Base-by-base conservation (phyloP, 108 stramenopile species). In the Chaetoceros tenuissimus region DNA sequence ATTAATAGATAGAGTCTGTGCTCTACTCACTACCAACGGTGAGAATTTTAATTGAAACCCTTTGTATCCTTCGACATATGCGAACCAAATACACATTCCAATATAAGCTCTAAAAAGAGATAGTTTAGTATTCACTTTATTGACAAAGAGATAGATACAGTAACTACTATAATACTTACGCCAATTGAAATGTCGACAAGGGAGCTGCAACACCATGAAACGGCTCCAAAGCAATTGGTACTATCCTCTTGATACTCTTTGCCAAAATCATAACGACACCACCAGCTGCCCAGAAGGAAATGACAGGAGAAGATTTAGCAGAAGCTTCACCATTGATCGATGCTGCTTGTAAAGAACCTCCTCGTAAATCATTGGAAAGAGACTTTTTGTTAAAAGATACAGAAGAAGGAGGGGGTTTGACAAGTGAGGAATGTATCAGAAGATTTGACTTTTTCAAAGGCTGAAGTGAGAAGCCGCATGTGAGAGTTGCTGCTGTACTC, bases 41-140 rank as follows among this genome's bases (percentile, higher is more conserved):
- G 84, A 81, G 56, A 97, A 95, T 64, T 97, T 97, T 24, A 65
- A 59, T 69, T 97, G 94, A 77, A 97, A 97, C 28, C 88, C 96
- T 71, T 94, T 96, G 81, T 95, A 94, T 29, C 96, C 96, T 72
- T 97, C 96, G 28, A 80, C 90, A 62, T 97, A 96, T 28, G 94
- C 92, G 67, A 92, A 88, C 62, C 75, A 80, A 16, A 82, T 58
- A 45, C 84, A 84, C 28, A 75, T 82, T 24, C 66, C 34, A 25
- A 81, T 60, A 60, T 92, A 87, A 3, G 73, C 66, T 30, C 86
- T 86, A 62, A 45, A 55, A 28, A 17, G 24, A 17, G 18, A 40
- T 56, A 18, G 34, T 16, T 59, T 31, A 20, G 5, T 0, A 10
- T 21, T 22, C 24, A 28, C 45, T 18, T 62, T 24, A 10, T n/a